A percentile compares a stretch with the other conserved stretches of the same genome.
Evolutionary conservation across 1,284 basidiomycete species (phyloP).

Genomic region (Heterobasidion irregulare): DNA sequence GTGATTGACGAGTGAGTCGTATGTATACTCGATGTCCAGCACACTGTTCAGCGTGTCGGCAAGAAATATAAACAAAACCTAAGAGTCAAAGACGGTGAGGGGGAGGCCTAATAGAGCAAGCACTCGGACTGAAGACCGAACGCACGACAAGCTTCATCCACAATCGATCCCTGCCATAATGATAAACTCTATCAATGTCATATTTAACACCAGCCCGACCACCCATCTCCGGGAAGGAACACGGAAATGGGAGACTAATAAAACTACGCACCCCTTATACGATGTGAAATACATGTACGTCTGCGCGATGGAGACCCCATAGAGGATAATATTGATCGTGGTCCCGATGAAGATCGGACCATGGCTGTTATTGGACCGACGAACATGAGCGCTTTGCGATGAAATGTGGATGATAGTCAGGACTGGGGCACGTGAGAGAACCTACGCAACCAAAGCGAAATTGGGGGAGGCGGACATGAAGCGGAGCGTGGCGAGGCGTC

Average conservation of each 20-base stretch:
- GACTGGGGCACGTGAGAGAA: neutral
- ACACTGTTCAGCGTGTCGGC: slow-evolving; percentile 30
- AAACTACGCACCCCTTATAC: slow-evolving; percentile 25
- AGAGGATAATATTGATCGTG: slow-evolving; percentile 29
- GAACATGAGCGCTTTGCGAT: neutral
- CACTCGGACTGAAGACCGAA: neutral
- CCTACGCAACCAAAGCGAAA: slow-evolving; percentile 5
- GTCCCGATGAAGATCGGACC: slow-evolving; percentile 33
- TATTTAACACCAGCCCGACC: neutral
- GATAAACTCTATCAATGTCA: neutral
- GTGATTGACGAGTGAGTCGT: slow-evolving; percentile 25
- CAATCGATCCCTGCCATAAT: slow-evolving; percentile 17
- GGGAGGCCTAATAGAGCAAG: neutral
- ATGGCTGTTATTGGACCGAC: slow-evolving; percentile 17
- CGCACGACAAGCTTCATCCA: slow-evolving; percentile 27
- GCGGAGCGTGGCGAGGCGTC: too few relatives aligned
- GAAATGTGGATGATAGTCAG: neutral
- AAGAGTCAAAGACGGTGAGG: neutral
- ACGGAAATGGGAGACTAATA: neutral
- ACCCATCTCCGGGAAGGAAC: neutral
- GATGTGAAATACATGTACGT: slow-evolving; percentile 31
- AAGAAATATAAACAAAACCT: slow-evolving; percentile 27
- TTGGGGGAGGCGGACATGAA: neutral
- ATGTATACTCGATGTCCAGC: slow-evolving; percentile 30
- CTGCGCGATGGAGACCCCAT: slow-evolving; percentile 32